Evolutionary conservation across 306 rosid genomes (phyloP).

Genomic region (Rubus idaeus): DNA sequence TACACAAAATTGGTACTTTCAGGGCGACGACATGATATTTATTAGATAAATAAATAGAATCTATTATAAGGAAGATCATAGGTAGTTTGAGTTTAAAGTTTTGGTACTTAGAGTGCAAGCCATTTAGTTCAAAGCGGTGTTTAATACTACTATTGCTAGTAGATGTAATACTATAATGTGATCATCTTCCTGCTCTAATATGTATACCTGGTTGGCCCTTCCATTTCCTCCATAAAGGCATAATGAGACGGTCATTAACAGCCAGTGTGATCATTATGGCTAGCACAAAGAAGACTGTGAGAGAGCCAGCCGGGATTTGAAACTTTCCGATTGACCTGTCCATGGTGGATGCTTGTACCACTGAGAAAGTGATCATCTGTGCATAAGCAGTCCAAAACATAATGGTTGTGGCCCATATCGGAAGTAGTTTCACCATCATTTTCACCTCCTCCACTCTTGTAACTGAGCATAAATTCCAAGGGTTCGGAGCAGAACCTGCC

Average conservation of each 20-base stretch:
- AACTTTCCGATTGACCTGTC: constrained; percentile 57
- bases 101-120: neutral
- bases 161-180: neutral
- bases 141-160: neutral
- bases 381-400: constrained; percentile 91
- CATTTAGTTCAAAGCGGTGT: neutral
- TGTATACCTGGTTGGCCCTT: constrained; percentile 73
- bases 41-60: neutral
- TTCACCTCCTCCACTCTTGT: constrained; percentile 91
- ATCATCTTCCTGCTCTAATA: neutral
- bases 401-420: constrained; percentile 95
- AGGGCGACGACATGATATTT: neutral
- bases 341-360: constrained; percentile 95
- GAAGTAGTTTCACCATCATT: constrained; percentile 79
- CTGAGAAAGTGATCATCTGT: constrained; percentile 92
- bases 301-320: constrained; percentile 90
- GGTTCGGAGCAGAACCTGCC: constrained; percentile 49
- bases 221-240: constrained; percentile 81
- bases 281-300: constrained; percentile 78
- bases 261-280: constrained; percentile 75
- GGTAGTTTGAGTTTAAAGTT: neutral
- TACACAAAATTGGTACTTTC: no score
- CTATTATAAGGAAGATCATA: neutral
- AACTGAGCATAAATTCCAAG: constrained; percentile 73
- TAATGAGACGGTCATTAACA: constrained; percentile 67